Evolutionary conservation across 495 filamentous ascomycete genomes (phyloP).

Genomic region (Daldinia grandis): DNA sequence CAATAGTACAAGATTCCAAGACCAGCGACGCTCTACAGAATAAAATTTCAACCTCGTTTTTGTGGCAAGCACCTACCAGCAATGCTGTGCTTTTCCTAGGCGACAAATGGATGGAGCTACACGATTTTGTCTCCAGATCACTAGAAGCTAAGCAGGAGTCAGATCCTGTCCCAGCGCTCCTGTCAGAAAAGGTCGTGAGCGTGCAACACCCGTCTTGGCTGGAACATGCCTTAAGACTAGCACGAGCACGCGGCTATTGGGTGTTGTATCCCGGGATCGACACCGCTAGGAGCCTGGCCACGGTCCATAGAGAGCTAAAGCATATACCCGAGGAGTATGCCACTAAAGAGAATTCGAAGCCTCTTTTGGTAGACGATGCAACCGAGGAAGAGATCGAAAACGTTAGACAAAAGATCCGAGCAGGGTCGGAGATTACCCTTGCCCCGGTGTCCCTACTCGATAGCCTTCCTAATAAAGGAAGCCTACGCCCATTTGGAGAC

Average conservation of each 20-base stretch:
- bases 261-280: conserved; percentile 73
- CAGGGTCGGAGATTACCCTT: conserved; percentile 42
- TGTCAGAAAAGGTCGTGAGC: conserved; percentile 61
- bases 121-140: conserved; percentile 71
- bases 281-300: conserved; percentile 62
- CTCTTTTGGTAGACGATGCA: conserved; percentile 26
- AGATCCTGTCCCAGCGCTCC: conserved; percentile 43
- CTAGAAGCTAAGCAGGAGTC: conserved; percentile 54
- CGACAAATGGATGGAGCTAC: conserved; percentile 82
- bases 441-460: conserved; percentile 48
- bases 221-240: conserved; percentile 77
- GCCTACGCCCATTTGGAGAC: conserved; percentile 47
- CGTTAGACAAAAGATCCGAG: conserved; percentile 30
- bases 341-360: conserved; percentile 20
- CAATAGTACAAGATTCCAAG: conserved; percentile 35
- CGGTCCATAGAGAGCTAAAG: conserved; percentile 77
- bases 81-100: conserved; percentile 83
- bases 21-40: conserved; percentile 31
- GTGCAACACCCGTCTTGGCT: conserved; percentile 77
- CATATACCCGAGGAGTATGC: conserved; percentile 73
- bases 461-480: conserved; percentile 48
- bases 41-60: conserved; percentile 63
- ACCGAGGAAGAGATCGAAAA: conserved; percentile 42
- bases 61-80: conserved; percentile 83
- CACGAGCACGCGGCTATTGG: conserved; percentile 74